Evolutionary conservation across 352 stramenopile species (phyloP), one percentile per base, ranked within the genome.

Genomic region (Phytophthora sojae): DNA sequence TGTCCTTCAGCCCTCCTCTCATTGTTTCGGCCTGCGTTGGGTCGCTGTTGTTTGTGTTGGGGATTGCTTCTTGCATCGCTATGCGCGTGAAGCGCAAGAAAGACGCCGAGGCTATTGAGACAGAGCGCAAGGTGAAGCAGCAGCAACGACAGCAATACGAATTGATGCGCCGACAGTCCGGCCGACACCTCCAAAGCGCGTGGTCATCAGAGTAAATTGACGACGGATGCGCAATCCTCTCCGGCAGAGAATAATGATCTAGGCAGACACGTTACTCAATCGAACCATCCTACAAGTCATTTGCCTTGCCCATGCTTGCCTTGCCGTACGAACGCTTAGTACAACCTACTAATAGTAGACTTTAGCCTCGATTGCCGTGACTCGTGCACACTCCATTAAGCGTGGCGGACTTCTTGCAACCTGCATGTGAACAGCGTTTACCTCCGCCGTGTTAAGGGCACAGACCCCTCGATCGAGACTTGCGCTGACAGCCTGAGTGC

Each of bases 71-170:
- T 3, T 76, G 49, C 14, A 6, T 71, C 57, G 62, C 61, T 1
- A 57, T 79, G 54, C 57, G 58, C 1, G 64, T 66, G 21, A 26
- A 39, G 23, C 23, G 55, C 9, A 68, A 78, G 30, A 71, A 73
- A 61, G 52, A 63, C 14, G 32, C 39, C 1, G 55, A 76, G 23
- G 70, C 59, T 7, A n/a, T 59, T n/a, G 49, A 67, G 21, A 63
- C 42, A 1, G 65, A 76, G 19, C 51, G 56, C 37, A 81, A 76
- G 30, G 59, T 66, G 12, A 75, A 79, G n/a, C 61, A 73, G 8
- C 73, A 77, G 23, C 64, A 80, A 59, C 64, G 58, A 17, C 69
- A 71, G 30, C 64, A 81, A 26, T 75, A 71, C 25, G 69, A 71
- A 12, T 39, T 57, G 4, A 52, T 78, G 23, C 62, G 69, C 59